Base-by-base conservation (phyloP, 768 basidiomycete species). In the Sporobolomyces roseus region DNA sequence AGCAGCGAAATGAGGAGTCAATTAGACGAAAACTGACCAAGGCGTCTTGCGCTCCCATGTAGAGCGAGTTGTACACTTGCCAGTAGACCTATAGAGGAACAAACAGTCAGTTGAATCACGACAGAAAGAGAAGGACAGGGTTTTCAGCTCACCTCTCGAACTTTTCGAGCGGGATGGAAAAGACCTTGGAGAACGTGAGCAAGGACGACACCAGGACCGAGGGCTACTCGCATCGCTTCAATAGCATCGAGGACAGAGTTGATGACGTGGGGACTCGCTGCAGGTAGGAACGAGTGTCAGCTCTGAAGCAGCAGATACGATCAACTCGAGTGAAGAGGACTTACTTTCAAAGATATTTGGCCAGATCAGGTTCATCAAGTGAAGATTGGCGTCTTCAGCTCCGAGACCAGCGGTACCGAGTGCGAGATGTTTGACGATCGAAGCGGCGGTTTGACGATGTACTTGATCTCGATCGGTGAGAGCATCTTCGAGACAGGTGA, bases 361-460 rank as follows among this genome's bases (percentile, higher is more conserved):
- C 93, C 93, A 98, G 19, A 98, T 90, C 32, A 99, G 85, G 78
- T 99, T 99, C 88, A 98, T 91, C 55, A 98, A 80, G 77, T 99
- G 96, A 60, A 92, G 84, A 86, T 98, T 90, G 17, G 94, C 94
- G 79, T 99, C 96, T 80, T 99, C 96, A 75, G 92, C 93, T 1
- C 96, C 94, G 32, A 98, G 84, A 52, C 96, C 96, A 1, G 96
- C 93, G 9, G 96, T 93, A 49, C 96, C 96, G 35, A 99, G 85
- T 5, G 96, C 92, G 51, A 99, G 81, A 78, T 99, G 96, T 81
- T 98, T 98, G 76, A 99, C 94, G 74, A 99, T 99, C 13, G 94
- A 93, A 74, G 90, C 91, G 4, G 94, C 93, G 1, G 96, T 99
- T 79, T 99, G 96, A 65, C 96, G 88, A 77, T 98, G 96, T 32